Evolutionary conservation across 75 land plant species (phyloP), one percentile per base, ranked within the genome.

Genomic region (Cupressus sempervirens): DNA sequence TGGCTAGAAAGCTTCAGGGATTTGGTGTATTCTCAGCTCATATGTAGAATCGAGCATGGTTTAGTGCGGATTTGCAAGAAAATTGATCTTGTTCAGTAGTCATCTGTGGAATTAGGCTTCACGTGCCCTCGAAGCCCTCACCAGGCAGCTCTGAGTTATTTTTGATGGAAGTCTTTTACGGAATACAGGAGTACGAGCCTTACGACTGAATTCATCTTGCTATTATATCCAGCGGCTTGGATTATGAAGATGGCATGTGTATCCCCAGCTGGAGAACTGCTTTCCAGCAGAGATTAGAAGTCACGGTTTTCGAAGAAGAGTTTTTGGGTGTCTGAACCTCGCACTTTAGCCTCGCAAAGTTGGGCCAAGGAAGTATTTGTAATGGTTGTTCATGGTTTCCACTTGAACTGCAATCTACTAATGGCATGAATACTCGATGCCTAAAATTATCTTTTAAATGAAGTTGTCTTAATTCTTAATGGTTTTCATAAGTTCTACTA

Each of bases 1-100:
- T 70, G 74, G 74, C 74, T 70, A 70, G 35, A 70, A 70, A 70
- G 74, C 74, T 70, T 70, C 74, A 70, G 2, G 74, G 14, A 32
- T 32, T 70, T 70, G 74, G 74, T 30, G 35, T 70, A 30, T 70
- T 1, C 34, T 30, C 12, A 70, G 26, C 73, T 70, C 73, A 70
- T 30, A 29, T 9, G 26, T 70, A 70, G 73, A 70, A 18, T 58
- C 20, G 65, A 58, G 65, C 26, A 18, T 3, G 0, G 65, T 20
- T 58, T 20, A 20, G 6, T 58, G 65, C 20, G 65, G 26, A 58
- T 58, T 58, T 58, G 6, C 23, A 62, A 62, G n/a, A 23, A 23
- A 62, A 62, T 23, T 23, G 4, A 30, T 70, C 74, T 14, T 12
- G 35, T 11, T 30, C 12, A 10, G 35, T 3, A 32, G 14, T 35